These are phyloP conservation scores for Linum trigynum DNA, from an alignment of 345 rosid genomes.

Conservation along the genomic window DNA sequence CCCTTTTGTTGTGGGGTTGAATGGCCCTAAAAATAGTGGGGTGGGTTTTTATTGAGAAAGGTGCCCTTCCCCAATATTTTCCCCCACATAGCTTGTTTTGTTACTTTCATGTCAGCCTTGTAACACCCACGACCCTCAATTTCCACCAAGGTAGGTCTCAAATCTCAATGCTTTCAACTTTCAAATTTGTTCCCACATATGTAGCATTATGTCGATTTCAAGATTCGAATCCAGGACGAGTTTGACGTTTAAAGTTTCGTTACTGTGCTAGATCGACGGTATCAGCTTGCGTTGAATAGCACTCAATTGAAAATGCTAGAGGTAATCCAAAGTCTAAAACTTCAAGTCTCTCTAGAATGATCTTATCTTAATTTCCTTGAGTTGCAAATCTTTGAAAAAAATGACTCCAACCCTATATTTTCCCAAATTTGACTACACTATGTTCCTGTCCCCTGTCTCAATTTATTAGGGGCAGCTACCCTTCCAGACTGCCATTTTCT, in stretches of 20 bases:
- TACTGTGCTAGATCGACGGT: too few relatives aligned
- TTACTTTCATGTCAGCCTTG: constrained; percentile 45
- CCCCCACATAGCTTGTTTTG: constrained; percentile 25
- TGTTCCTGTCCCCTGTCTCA: background rate
- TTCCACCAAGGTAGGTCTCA: background rate
- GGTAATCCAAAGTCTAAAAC: too few relatives aligned
- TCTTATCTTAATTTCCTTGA: background rate
- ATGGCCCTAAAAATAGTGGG: constrained; percentile 2
- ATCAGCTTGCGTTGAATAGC: too few relatives aligned
- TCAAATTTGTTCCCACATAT: too few relatives aligned
- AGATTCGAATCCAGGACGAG: too few relatives aligned
- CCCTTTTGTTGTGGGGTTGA: constrained; percentile 24
- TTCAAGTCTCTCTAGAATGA: too few relatives aligned
- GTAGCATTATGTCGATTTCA: too few relatives aligned
- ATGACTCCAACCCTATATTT: background rate
- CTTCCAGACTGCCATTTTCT: background rate
- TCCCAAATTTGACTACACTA: background rate
- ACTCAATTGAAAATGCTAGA: too few relatives aligned
- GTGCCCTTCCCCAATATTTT: constrained; percentile 19
- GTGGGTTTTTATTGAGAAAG: constrained; percentile 16
- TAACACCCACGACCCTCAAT: constrained; percentile 9
- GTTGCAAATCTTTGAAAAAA: background rate
- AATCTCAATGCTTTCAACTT: too few relatives aligned
- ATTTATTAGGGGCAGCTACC: background rate
- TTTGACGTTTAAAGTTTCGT: too few relatives aligned